Conservation (phyloP, 805 yeast genomes). For the Candida sonorensis region DNA sequence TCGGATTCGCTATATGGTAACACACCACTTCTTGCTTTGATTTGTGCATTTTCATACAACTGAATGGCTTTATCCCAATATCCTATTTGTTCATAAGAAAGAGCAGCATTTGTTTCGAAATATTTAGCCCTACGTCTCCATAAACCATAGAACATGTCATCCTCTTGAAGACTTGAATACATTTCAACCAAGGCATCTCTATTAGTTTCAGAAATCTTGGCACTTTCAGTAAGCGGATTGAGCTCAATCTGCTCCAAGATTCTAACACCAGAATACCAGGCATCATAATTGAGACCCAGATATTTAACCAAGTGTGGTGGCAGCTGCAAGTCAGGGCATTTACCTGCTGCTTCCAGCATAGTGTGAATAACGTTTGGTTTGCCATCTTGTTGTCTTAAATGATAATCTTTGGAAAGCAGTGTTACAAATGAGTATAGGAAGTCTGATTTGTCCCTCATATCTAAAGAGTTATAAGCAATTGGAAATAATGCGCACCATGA, state of each 20-base stretch:
- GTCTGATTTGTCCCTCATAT: constrained; percentile 74
- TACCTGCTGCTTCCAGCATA: constrained; percentile 74
- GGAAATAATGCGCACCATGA: constrained; percentile 88
- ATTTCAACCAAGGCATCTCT: constrained; percentile 87
- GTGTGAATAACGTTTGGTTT: constrained; percentile 85
- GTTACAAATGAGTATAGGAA: constrained; percentile 76
- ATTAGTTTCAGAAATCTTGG: constrained; percentile 73
- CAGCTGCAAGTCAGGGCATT: constrained; percentile 63
- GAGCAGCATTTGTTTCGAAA: constrained; percentile 84
- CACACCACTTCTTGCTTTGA: constrained; percentile 91
- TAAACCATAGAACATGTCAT: constrained; percentile 94
- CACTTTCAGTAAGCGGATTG: constrained; percentile 44
- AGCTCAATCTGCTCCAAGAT: constrained; percentile 67
- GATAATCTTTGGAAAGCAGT: constrained; percentile 83
- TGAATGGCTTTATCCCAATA: constrained; percentile 92
- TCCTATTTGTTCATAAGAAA: constrained; percentile 92
- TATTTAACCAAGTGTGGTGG: constrained; percentile 94
- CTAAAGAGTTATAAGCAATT: constrained; percentile 64
- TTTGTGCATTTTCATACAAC: constrained; percentile 92
- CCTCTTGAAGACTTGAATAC: constrained; percentile 84
- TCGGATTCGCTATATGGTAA: constrained; percentile 94
- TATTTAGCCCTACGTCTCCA: constrained; percentile 98
- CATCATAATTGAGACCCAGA: constrained; percentile 76
- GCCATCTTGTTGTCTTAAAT: constrained; percentile 79
- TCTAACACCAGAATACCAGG: constrained; percentile 86